These are phyloP conservation scores for Petunia hybrid DNA, from an alignment of 305 asterid genomes.

Conservation along the genomic window DNA sequence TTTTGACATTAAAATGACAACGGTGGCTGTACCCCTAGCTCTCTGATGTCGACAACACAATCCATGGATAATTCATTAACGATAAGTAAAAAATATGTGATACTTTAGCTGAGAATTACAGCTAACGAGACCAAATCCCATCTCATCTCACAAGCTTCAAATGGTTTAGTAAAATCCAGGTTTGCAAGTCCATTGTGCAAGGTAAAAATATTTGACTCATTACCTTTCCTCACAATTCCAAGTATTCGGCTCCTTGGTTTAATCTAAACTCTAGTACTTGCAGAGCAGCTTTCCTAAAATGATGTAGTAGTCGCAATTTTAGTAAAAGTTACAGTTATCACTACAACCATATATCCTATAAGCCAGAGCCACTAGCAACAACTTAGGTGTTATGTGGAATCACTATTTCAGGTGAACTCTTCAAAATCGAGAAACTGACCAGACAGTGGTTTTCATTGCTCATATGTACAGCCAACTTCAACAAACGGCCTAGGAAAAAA, in stretches of 20 bases:
- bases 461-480: neutral
- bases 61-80: neutral
- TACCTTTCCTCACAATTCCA: neutral
- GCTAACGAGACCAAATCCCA: conserved; percentile 5
- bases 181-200: neutral
- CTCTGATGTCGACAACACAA: neutral
- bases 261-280: neutral
- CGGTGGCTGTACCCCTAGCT: neutral
- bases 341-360: neutral
- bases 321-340: neutral
- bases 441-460: neutral
- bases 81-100: neutral
- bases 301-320: neutral
- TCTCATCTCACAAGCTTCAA: conserved; percentile 1
- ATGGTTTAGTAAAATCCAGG: neutral
- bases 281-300: neutral
- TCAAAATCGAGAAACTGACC: neutral
- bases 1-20: neutral
- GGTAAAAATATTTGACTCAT: neutral
- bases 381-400: neutral
- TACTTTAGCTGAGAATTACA: neutral
- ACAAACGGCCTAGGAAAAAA: neutral
- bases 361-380: neutral
- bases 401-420: neutral
- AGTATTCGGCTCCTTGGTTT: neutral